A percentile compares a stretch with the other conserved stretches of the same genome.
Evolutionary conservation across 2,329 filamentous ascomycete species (phyloP).

Genomic region (Lachnellula subtilissima): DNA sequence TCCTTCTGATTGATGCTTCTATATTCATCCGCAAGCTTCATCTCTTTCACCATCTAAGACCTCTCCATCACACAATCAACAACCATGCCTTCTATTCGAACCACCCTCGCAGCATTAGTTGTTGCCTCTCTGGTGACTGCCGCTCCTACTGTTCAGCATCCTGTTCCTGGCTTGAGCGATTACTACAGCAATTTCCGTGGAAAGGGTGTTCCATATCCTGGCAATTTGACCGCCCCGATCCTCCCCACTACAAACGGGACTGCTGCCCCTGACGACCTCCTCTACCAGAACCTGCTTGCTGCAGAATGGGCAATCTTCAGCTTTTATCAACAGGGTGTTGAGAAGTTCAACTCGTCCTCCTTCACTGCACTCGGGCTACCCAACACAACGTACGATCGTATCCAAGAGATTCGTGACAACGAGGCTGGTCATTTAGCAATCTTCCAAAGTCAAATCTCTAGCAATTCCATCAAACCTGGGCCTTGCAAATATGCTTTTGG

Average conservation of each 20-base stretch:
- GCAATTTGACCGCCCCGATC: conserved; percentile 33
- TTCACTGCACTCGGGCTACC: conserved; percentile 35
- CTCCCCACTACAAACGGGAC: conserved; percentile 27
- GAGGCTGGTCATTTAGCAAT: conserved; percentile 42
- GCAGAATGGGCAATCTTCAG: conserved; percentile 43
- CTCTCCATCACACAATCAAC: too few species aligned
- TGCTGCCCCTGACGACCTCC: conserved; percentile 37
- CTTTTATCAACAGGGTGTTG: conserved; percentile 41
- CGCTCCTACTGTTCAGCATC: conserved; percentile 6
- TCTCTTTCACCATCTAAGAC: neutral
- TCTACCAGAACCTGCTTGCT: conserved; percentile 41
- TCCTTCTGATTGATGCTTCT: neutral
- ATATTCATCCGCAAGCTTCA: neutral
- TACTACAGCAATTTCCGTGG: conserved; percentile 34
- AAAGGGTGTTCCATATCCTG: conserved; percentile 34
- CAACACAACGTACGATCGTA: conserved; percentile 37
- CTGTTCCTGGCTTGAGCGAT: conserved; percentile 31
- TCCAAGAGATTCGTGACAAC: conserved; percentile 40
- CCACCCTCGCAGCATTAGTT: neutral
- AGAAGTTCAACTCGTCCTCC: conserved; percentile 34
- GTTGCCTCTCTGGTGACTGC: neutral
- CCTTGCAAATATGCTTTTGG: conserved; percentile 33
- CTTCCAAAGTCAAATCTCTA: conserved; percentile 40
- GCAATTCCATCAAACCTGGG: conserved; percentile 38
- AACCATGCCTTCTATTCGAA: neutral